Evolutionary conservation across 306 rosid species (phyloP).

Genomic region (Arachis stenosperma): DNA sequence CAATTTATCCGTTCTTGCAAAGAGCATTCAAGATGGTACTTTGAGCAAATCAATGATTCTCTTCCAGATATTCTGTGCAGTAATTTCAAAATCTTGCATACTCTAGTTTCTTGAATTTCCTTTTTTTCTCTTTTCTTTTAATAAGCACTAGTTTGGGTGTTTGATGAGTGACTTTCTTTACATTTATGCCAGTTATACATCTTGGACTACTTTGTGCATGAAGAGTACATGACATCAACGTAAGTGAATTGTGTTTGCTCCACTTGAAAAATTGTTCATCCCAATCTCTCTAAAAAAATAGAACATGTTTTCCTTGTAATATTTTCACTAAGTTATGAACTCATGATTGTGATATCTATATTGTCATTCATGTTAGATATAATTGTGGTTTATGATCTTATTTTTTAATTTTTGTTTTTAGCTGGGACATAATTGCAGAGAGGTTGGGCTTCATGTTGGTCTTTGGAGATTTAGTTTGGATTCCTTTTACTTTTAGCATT

Average conservation of each 20-base stretch:
- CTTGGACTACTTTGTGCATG: constrained; percentile 86
- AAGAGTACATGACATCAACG: constrained; percentile 99
- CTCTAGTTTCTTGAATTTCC: constrained; percentile 11
- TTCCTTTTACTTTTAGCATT: constrained; percentile 93
- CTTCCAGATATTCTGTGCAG: constrained; percentile 80
- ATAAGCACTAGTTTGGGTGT: neutral
- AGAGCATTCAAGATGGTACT: constrained; percentile 64
- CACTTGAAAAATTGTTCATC: constrained; percentile 9
- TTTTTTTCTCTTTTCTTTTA: too few relatives aligned
- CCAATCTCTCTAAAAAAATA: neutral
- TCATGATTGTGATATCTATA: constrained; percentile 3
- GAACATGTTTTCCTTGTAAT: neutral
- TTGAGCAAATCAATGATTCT: constrained; percentile 79
- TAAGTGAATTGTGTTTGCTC: constrained; percentile 50
- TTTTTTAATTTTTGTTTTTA: constrained; percentile 38
- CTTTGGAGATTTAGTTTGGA: constrained; percentile 98
- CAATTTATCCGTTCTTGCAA: constrained; percentile 78
- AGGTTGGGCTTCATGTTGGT: constrained; percentile 96
- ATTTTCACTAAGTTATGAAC: neutral
- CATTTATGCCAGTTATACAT: constrained; percentile 71
- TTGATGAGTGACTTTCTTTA: constrained; percentile 27
- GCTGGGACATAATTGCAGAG: constrained; percentile 99
- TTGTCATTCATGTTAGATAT: constrained; percentile 20
- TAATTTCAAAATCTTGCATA: constrained; percentile 50
- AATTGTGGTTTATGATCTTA: constrained; percentile 22